Evolutionary conservation across 1,139 yeast species (phyloP), one percentile per base, ranked within the genome.

Genomic region (Groenewaldozyma sp.): DNA sequence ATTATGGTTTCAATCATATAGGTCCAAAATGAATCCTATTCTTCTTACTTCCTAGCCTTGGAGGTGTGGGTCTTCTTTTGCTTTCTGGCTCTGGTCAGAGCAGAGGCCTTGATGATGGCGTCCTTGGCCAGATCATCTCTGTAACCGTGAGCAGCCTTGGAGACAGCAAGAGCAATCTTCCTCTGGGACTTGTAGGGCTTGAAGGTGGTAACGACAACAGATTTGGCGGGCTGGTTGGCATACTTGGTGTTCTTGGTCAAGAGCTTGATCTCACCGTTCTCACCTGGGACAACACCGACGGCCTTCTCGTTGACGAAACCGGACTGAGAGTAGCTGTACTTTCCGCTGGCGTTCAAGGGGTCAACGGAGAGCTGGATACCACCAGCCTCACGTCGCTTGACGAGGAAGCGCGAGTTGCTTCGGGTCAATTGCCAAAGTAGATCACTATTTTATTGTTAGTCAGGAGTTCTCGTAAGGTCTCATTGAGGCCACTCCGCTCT

Each of bases 341-440:
- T 59, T 53, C 68, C 69, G 45, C 65, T 55, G 49, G 64, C 59
- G 65, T 70, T 70, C 54, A 70, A 60, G 51, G 74, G 73, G 61
- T 71, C 76, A 44, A 63, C 57, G 49, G 74, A 68, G 59, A 68
- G 62, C 47, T 54, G 57, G 46, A 57, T 58, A 47, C 68, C 70
- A 44, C 69, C 60, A 39, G 56, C 54, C 42, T 55, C 48, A 44
- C 58, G 50, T 53, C 70, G 63, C 68, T 69, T 70, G 49, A 70
- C 73, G 47, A 70, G 60, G 65, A 50, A 69, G 47, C 67, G 52
- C 45, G 68, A 59, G 65, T 69, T 62, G 52, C 60, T 55, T 51
- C 70, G 68, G 63, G 72, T 63, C 41, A 70, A 54, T 52, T 67
- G 68, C 75, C 75, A 70, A 63, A 70, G 56, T 46, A 70, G 64